Base-by-base conservation (phyloP, 352 stramenopile genomes). In the Phytophthora capsici region DNA sequence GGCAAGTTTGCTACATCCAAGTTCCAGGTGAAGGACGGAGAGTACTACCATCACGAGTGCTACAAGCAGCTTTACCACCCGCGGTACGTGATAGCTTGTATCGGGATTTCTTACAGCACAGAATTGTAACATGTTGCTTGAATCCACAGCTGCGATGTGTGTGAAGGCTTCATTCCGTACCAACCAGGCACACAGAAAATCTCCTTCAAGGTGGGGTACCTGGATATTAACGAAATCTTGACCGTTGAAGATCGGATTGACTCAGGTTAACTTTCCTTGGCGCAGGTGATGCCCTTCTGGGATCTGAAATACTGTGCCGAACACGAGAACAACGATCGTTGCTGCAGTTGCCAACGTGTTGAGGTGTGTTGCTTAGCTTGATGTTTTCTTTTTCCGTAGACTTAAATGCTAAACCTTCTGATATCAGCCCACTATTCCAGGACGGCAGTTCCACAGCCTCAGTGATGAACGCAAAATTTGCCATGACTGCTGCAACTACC, bases 331-430 rank as follows among this genome's bases (percentile, higher is more conserved):
- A 63, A 78, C 51, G 82, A 80, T 20, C 80, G 84, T 2, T 93
- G 84, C 67, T 88, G 77, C 67, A 89, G 82, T 53, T 93, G 84
- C 66, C 75, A 88, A 44, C 82, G 84, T 55, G 73, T 90, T 53
- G 84, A 92, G 75, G 83, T 77, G 63, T 19, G 69, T 63, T 14
- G 8, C 8, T 34, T 34, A 14, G 9, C 4, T 4, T 34, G 6
- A 10, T 12, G 28, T 34, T 34, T 12, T 12, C 28, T 14, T 13
- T n/a, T n/a, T n/a, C n/a, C n/a, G 14, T 1, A 34, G 28, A 34
- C 3, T 34, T 13, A 34, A 4, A 34, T 34, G 30, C 0, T 10
- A 16, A 17, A 34, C 40, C 16, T 23, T 62, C n/a, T 19, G 32
- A 9, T 19, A 22, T 40, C 41, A 66, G 46, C 68, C 63, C 23